phyloP scores from a whole-genome alignment of 805 yeast genomes.

The Zygoascus tannicola region DNA sequence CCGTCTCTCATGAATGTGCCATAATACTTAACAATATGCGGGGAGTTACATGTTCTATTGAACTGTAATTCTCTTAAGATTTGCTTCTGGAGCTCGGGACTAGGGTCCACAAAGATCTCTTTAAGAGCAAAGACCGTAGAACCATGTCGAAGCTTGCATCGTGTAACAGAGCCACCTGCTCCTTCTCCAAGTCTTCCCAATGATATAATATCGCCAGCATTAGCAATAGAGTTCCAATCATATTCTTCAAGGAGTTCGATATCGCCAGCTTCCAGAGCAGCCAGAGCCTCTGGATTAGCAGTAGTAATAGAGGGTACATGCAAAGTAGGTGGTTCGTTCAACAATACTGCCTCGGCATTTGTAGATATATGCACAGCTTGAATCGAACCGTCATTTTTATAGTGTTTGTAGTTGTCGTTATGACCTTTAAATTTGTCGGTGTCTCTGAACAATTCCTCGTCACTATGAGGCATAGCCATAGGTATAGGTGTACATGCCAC shows the following conservation, averaged over 20 bases:
- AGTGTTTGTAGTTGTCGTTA: not conserved
- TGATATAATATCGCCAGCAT: slow-evolving; percentile 53
- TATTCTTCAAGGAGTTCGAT: slow-evolving; percentile 49
- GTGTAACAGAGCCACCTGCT: slow-evolving; percentile 81
- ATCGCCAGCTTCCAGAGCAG: slow-evolving; percentile 10
- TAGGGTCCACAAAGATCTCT: slow-evolving; percentile 62
- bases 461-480: slow-evolving; percentile 3
- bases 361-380: slow-evolving; percentile 3
- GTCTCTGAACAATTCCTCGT: not conserved
- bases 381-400: slow-evolving; percentile 4
- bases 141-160: slow-evolving; percentile 57
- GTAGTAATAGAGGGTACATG: not conserved
- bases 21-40: slow-evolving; percentile 81
- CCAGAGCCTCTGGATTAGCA: not conserved
- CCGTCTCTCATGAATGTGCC: slow-evolving; percentile 80
- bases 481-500: slow-evolving; percentile 10
- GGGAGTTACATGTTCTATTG: slow-evolving; percentile 71
- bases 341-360: not conserved
- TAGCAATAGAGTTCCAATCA: slow-evolving; percentile 62
- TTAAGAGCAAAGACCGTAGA: slow-evolving; percentile 73
- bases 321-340: not conserved
- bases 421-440: too few relatives aligned
- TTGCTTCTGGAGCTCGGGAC: slow-evolving; percentile 82
- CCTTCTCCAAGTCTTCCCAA: slow-evolving; percentile 83
- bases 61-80: slow-evolving; percentile 85